Evolutionary conservation across 257 asterid genomes (phyloP), one percentile per base, ranked within the genome.

Genomic region (Salvia rosmarinus): DNA sequence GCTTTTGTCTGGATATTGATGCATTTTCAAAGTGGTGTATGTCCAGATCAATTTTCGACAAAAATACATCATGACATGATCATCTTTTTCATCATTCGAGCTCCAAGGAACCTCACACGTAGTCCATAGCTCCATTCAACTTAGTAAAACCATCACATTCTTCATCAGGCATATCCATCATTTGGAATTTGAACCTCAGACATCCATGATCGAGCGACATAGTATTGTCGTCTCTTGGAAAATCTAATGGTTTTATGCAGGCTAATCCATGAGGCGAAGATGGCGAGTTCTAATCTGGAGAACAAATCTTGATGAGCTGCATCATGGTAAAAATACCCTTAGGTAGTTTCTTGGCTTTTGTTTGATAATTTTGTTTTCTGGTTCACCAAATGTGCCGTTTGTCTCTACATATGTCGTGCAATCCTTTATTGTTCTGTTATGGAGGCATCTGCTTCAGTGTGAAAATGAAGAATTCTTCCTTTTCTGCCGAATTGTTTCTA

Each of bases 221-320:
- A 46, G 50, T 11, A 23, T 37, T 71, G 75, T 20, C 49, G 63
- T 14, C 5, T 70, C 30, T 28, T 42, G 73, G 72, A 52, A 49
- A 44, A 9, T 67, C 65, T 72, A 67, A 57, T 55, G 61, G 55
- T 44, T 2, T 61, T 71, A 16, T 80, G 84, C 84, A 80, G 84
- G 81, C 72, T 67, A 17, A 34, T 65, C 30, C 8, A 9, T 17
- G 57, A 44, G 39, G 54, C 0, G 67, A 69, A 51, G 77, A 75
- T 19, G 77, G 42, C 25, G 49, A 44, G 50, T 64, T 44, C 30
- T 14, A 46, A 34, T 73, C 42, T 60, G 68, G 47, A 32, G 21
- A 42, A 75, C 49, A 16, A 8, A 46, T 13, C 61, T 19, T 58
- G 58, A 60, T 67, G 50, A 60, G 74, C 64, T 16, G 70, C 69